Evolutionary conservation across 805 yeast genomes (phyloP).

Genomic region (Wickerhamomyces xylosicus): DNA sequence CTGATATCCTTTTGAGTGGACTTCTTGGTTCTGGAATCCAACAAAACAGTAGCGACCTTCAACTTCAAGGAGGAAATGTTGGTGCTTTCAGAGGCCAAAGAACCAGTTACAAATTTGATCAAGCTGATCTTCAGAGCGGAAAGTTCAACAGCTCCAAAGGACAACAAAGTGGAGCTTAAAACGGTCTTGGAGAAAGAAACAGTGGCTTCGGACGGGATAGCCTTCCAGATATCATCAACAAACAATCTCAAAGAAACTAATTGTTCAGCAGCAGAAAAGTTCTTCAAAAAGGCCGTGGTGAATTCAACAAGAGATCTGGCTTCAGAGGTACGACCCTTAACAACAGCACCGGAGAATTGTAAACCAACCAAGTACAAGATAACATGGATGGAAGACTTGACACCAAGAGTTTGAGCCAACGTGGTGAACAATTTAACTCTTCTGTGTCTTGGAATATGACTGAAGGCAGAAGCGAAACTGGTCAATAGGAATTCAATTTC

Average conservation of each 20-base stretch:
- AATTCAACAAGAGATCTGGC: slow-evolving; percentile 64
- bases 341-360: slow-evolving; percentile 50
- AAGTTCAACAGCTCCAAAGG: slow-evolving; percentile 39
- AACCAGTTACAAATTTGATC: slow-evolving; percentile 44
- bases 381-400: slow-evolving; percentile 54
- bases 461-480: slow-evolving; percentile 89
- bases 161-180: slow-evolving; percentile 50
- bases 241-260: slow-evolving; percentile 42
- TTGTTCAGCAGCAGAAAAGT: slow-evolving; percentile 61
- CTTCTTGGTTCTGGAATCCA: slow-evolving; percentile 25
- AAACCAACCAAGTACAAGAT: slow-evolving; percentile 73
- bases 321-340: slow-evolving; percentile 53
- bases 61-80: slow-evolving; percentile 40
- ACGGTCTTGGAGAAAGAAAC: slow-evolving; percentile 41
- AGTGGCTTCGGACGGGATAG: slow-evolving; percentile 26
- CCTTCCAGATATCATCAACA: slow-evolving; percentile 37
- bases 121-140: slow-evolving; percentile 37
- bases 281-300: slow-evolving; percentile 54
- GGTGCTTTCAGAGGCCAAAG: slow-evolving; percentile 22
- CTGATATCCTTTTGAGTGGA: slow-evolving; percentile 5
- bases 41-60: slow-evolving; percentile 40
- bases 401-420: slow-evolving; percentile 65
- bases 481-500: slow-evolving; percentile 80
- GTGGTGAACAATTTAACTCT: slow-evolving; percentile 78
- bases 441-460: slow-evolving; percentile 94